Percentiles rank a stretch among this genome's conserved stretches.
phyloP scores from a whole-genome alignment of 2,329 filamentous ascomycete species.

The Rachicladosporium sp. region DNA sequence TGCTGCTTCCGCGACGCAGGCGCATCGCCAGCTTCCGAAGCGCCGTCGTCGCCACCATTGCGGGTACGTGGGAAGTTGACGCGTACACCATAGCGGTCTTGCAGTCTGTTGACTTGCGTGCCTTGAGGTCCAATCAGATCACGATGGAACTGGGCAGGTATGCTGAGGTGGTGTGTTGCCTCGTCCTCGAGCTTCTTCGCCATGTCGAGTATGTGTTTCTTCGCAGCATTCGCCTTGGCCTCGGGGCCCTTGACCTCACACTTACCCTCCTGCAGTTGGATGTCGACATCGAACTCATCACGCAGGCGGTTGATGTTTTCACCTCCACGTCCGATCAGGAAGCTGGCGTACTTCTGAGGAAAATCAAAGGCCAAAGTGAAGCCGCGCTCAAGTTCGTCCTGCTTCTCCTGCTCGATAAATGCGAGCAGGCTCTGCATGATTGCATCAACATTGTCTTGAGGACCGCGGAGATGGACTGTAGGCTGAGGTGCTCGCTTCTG shows the following conservation, averaged over 20 bases:
- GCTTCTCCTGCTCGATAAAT: slow-evolving; percentile 78
- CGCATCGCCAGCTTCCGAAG: slow-evolving; percentile 47
- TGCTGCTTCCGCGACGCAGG: slow-evolving; percentile 51
- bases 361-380: slow-evolving; percentile 83
- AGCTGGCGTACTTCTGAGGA: slow-evolving; percentile 86
- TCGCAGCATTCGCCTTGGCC: slow-evolving; percentile 82
- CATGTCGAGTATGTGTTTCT: slow-evolving; percentile 65
- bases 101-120: slow-evolving; percentile 77
- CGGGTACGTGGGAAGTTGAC: slow-evolving; percentile 82
- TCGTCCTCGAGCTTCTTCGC: slow-evolving; percentile 83
- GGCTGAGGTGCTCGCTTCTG: slow-evolving; percentile 37
- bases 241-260: slow-evolving; percentile 93
- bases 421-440: slow-evolving; percentile 60
- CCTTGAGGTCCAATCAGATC: slow-evolving; percentile 87
- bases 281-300: slow-evolving; percentile 59
- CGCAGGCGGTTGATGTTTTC: slow-evolving; percentile 58
- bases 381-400: slow-evolving; percentile 86
- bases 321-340: slow-evolving; percentile 56
- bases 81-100: slow-evolving; percentile 83
- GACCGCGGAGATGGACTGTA: slow-evolving; percentile 59
- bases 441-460: slow-evolving; percentile 56
- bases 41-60: slow-evolving; percentile 46
- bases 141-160: slow-evolving; percentile 86
- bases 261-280: slow-evolving; percentile 87
- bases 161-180: slow-evolving; percentile 72